Percentiles rank a stretch among this genome's conserved stretches.
phyloP scores from a whole-genome alignment of 2,329 filamentous ascomycete genomes.

The Remersonia thermophila region DNA sequence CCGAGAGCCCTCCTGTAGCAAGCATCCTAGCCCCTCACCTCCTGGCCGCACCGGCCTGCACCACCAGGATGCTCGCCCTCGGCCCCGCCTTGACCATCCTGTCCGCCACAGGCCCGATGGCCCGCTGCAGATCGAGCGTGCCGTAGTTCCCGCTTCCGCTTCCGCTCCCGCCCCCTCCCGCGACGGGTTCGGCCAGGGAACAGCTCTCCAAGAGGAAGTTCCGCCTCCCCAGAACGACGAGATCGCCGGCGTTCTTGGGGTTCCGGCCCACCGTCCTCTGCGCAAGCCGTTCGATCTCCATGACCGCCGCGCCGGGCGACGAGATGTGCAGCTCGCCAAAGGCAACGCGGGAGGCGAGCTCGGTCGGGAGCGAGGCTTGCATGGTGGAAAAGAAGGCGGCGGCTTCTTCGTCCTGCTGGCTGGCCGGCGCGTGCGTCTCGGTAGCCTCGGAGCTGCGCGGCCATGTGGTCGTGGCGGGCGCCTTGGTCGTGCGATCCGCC shows the following conservation, averaged over 20 bases:
- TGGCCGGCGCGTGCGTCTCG: constrained; percentile 1
- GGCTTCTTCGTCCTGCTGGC: constrained; percentile 19
- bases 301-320: constrained; percentile 23
- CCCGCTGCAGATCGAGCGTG: constrained; percentile 31
- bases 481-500: constrained; percentile 6
- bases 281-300: constrained; percentile 40
- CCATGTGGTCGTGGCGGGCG: not conserved
- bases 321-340: constrained; percentile 40
- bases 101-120: constrained; percentile 48
- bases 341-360: constrained; percentile 23
- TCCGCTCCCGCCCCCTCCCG: not conserved
- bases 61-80: constrained; percentile 56
- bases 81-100: constrained; percentile 45
- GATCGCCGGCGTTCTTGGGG: constrained; percentile 54
- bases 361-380: constrained; percentile 23
- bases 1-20: no score
- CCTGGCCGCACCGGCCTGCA: constrained; percentile 45
- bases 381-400: constrained; percentile 24
- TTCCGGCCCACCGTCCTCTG: constrained; percentile 47
- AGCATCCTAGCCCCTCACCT: constrained; percentile 15
- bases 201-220: constrained; percentile 24
- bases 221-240: constrained; percentile 53
- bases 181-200: not conserved
- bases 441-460: not conserved
- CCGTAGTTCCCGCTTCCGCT: not conserved